Evolutionary conservation across 495 filamentous ascomycete species (phyloP).

Genomic region (Xylaria venustula): DNA sequence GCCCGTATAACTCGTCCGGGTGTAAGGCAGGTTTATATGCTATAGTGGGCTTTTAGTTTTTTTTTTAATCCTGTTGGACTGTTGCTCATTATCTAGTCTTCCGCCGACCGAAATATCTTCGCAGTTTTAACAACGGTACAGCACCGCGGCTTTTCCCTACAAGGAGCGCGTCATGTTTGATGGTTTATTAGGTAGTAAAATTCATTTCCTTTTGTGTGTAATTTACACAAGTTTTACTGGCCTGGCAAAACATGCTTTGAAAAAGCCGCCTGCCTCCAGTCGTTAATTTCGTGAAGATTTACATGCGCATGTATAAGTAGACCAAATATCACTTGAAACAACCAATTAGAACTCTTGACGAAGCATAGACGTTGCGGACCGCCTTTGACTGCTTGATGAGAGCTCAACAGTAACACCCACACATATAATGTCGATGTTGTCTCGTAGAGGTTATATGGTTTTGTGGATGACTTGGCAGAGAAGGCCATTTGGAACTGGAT

Average conservation of each 20-base stretch:
- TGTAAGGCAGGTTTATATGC: neutral
- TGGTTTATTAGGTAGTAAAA: constrained; percentile 16
- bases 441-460: too few species aligned
- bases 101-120: constrained; percentile 18
- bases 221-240: neutral
- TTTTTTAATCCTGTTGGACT: constrained; percentile 21
- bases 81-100: constrained; percentile 36
- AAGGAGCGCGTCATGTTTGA: neutral
- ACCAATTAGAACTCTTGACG: too few species aligned
- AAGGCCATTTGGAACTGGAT: too few species aligned
- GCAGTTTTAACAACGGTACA: constrained; percentile 6
- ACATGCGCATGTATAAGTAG: neutral
- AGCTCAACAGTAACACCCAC: too few species aligned
- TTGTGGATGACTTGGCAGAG: too few species aligned
- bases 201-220: constrained; percentile 11
- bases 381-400: too few species aligned
- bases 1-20: neutral
- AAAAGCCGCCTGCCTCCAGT: neutral
- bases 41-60: constrained; percentile 27
- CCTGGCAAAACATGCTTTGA: neutral
- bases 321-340: too few species aligned
- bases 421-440: too few species aligned
- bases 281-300: neutral
- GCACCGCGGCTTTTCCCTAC: constrained; percentile 7
- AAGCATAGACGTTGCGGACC: too few species aligned